Conservation (phyloP, 106 monocot genomes). For the Chionographis japonica region DNA sequence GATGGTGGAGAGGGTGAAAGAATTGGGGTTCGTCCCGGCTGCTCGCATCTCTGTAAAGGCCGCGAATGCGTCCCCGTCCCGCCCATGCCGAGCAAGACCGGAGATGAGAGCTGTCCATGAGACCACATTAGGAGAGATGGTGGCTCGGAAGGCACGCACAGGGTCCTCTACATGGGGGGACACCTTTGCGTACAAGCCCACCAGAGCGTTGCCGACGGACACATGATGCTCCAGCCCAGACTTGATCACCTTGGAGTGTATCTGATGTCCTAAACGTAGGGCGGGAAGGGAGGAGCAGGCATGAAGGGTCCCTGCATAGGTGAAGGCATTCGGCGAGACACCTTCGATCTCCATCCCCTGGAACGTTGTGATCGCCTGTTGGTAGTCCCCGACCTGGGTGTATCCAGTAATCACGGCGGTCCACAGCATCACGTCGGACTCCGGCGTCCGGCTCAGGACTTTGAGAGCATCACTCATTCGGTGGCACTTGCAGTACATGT, state of each 20-base stretch:
- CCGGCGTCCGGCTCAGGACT: conserved; percentile 37
- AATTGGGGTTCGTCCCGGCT: conserved; percentile 45
- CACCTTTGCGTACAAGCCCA: conserved; percentile 67
- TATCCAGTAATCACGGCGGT: conserved; percentile 64
- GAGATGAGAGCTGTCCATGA: conserved; percentile 73
- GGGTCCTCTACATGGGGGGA: conserved; percentile 17
- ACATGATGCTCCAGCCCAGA: conserved; percentile 42
- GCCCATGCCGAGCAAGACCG: conserved; percentile 26
- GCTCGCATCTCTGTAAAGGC: conserved; percentile 53
- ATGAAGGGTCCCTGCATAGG: conserved; percentile 48
- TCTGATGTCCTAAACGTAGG: conserved; percentile 40
- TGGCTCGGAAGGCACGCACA: conserved; percentile 30
- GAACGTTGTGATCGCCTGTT: conserved; percentile 36
- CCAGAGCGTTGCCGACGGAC: conserved; percentile 68
- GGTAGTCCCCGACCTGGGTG: conserved; percentile 17
- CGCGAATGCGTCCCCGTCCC: conserved; percentile 20
- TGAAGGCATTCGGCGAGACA: conserved; percentile 52
- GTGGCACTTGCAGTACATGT: conserved; percentile 59
- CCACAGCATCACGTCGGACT: conserved; percentile 57
- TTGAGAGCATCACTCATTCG: conserved; percentile 40
- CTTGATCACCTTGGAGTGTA: conserved; percentile 53
- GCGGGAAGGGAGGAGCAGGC: conserved; percentile 25
- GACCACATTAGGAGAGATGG: conserved; percentile 52
- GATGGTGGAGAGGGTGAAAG: conserved; percentile 63
- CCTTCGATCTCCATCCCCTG: conserved; percentile 29